Conservation (phyloP, 192 early-diverging fungal genomes). For the Oehlia diaphana region DNA sequence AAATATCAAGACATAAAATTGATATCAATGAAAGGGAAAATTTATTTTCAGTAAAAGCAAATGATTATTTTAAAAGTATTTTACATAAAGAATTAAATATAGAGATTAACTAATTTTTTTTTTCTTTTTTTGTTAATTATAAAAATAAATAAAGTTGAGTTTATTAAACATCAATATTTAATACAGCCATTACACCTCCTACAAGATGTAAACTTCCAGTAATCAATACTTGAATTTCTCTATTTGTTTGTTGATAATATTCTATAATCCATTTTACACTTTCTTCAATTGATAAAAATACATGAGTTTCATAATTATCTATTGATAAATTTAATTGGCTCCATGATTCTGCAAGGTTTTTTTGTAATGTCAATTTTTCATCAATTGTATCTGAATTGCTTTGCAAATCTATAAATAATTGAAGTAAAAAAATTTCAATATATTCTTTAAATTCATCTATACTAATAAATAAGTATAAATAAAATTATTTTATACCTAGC, state of each 20-base stretch:
- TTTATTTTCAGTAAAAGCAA: too few relatives aligned
- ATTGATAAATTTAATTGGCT: constrained; percentile 31
- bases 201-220: constrained; percentile 94
- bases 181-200: constrained; percentile 78
- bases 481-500: constrained; percentile 16
- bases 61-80: too few relatives aligned
- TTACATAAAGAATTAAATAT: too few relatives aligned
- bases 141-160: not conserved
- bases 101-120: too few relatives aligned
- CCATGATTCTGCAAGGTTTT: constrained; percentile 63
- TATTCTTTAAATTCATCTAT: not conserved
- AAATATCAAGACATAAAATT: not conserved
- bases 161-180: constrained; percentile 56
- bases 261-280: constrained; percentile 60
- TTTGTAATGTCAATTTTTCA: constrained; percentile 59
- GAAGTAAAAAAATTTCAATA: not conserved
- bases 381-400: constrained; percentile 71
- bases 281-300: constrained; percentile 62
- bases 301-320: constrained; percentile 25
- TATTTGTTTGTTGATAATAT: constrained; percentile 30
- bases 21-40: not conserved
- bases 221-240: constrained; percentile 65
- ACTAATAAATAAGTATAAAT: not conserved
- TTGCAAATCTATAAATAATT: constrained; percentile 53
- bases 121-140: too few relatives aligned